Percentiles rank a stretch among this genome's conserved stretches.
Conservation (phyloP, 2,329 filamentous ascomycete genomes). For the Xylaria sp. region DNA sequence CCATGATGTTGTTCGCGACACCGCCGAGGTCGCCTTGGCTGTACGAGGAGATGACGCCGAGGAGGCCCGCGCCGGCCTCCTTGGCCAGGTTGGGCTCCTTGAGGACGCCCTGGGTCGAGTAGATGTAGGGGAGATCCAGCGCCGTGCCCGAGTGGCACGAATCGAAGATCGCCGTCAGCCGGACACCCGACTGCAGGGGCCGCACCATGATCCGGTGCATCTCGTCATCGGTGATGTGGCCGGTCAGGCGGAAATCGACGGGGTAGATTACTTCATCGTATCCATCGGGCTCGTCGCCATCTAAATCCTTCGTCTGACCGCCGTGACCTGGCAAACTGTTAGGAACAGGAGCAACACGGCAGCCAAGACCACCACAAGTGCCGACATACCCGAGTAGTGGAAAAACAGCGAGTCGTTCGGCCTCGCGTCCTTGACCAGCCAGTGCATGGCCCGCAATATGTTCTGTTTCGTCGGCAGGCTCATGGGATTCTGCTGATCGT, state of each 20-base stretch:
- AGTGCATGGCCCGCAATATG: conserved; percentile 94
- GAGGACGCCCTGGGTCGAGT: conserved; percentile 77
- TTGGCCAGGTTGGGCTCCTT: conserved; percentile 82
- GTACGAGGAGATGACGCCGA: conserved; percentile 76
- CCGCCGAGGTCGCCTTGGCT: conserved; percentile 81
- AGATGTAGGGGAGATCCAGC: conserved; percentile 77
- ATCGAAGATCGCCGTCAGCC: conserved; percentile 81
- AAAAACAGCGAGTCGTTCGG: conserved; percentile 97
- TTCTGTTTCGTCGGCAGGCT: conserved; percentile 96
- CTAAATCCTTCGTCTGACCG: conserved; percentile 72
- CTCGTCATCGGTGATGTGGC: conserved; percentile 78
- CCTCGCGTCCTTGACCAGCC: conserved; percentile 90
- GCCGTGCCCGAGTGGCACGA: conserved; percentile 80
- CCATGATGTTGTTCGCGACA: conserved; percentile 78
- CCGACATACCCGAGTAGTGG: conserved; percentile 81
- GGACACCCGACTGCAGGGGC: conserved; percentile 78
- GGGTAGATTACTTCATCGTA: conserved; percentile 81
- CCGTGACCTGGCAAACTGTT: conserved; percentile 63
- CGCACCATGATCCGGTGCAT: conserved; percentile 78
- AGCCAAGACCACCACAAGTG: conserved; percentile 2
- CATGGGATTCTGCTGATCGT: conserved; percentile 97
- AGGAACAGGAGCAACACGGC: conserved; percentile 10
- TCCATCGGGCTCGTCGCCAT: conserved; percentile 78
- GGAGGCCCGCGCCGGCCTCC: conserved; percentile 73
- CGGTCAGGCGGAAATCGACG: conserved; percentile 69